Percentiles rank a stretch among this genome's conserved stretches.
phyloP scores from a whole-genome alignment of 2,329 filamentous ascomycete species.

The Trichoderma aggressivum region DNA sequence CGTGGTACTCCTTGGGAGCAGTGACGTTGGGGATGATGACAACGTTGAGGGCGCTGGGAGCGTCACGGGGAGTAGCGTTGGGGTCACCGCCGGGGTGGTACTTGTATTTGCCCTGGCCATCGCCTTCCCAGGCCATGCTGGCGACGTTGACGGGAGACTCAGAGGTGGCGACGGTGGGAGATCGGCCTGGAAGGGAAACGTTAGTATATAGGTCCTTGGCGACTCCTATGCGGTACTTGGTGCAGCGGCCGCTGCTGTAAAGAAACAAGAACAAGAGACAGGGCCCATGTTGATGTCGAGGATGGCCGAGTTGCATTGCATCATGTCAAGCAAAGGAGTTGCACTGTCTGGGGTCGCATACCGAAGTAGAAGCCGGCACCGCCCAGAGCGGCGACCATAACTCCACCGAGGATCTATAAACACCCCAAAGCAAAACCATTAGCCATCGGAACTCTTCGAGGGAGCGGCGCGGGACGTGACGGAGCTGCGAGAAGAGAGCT shows the following conservation, averaged over 20 bases:
- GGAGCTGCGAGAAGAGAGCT: conserved; percentile 15
- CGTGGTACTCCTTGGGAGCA: conserved; percentile 88
- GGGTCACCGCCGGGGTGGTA: conserved; percentile 85
- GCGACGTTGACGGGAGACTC: conserved; percentile 74
- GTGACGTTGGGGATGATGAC: conserved; percentile 93
- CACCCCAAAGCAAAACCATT: not conserved
- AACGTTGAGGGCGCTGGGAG: conserved; percentile 91
- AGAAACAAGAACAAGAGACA: not conserved
- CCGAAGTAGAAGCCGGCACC: conserved; percentile 89
- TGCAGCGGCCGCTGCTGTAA: not conserved
- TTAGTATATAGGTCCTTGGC: not conserved
- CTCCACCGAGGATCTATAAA: conserved; percentile 76
- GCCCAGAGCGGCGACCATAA: conserved; percentile 86
- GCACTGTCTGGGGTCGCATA: conserved; percentile 37
- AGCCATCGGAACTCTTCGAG: not conserved
- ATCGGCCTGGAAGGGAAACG: conserved; percentile 55
- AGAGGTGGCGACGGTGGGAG: conserved; percentile 80
- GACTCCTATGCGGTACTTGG: not conserved
- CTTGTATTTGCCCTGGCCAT: conserved; percentile 64
- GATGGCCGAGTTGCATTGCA: not conserved
- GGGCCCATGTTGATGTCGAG: not conserved
- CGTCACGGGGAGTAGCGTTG: conserved; percentile 73
- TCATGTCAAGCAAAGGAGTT: not conserved
- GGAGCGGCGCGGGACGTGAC: not conserved
- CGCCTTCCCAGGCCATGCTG: conserved; percentile 87